Percentiles rank a stretch among this genome's conserved stretches.
These are phyloP conservation scores for Spathaspora passalidarum DNA, from an alignment of 805 yeast genomes.

Conservation along the genomic window DNA sequence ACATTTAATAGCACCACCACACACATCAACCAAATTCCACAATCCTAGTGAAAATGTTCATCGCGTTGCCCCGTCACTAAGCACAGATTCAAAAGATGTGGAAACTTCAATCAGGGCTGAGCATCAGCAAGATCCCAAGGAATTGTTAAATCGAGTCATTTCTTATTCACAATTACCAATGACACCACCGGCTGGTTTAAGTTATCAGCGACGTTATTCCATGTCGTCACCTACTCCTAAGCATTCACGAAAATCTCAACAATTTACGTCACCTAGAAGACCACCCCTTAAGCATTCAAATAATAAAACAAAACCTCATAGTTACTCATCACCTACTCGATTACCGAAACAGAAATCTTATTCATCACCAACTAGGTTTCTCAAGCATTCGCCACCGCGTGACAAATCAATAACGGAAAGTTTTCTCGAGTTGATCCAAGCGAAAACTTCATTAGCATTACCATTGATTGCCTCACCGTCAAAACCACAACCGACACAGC, in stretches of 20 bases:
- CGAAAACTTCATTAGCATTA: background rate
- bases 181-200: background rate
- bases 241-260: background rate
- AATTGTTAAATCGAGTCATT: constrained; percentile 9
- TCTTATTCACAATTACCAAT: background rate
- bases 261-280: no score
- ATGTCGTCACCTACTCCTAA: background rate
- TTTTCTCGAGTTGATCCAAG: background rate
- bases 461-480: background rate
- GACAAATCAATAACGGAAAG: background rate
- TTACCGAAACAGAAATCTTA: background rate
- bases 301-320: no score
- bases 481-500: background rate
- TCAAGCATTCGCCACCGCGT: background rate
- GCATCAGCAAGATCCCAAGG: constrained; percentile 11
- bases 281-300: no score
- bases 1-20: constrained; percentile 11
- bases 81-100: constrained; percentile 18
- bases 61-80: constrained; percentile 27
- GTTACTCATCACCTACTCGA: background rate
- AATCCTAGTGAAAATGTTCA: constrained; percentile 32
- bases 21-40: constrained; percentile 24
- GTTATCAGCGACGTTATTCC: background rate
- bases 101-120: constrained; percentile 9
- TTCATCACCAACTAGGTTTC: background rate